Base-by-base conservation (phyloP, 148 eudicot genomes). In the Rhododendron molle region DNA sequence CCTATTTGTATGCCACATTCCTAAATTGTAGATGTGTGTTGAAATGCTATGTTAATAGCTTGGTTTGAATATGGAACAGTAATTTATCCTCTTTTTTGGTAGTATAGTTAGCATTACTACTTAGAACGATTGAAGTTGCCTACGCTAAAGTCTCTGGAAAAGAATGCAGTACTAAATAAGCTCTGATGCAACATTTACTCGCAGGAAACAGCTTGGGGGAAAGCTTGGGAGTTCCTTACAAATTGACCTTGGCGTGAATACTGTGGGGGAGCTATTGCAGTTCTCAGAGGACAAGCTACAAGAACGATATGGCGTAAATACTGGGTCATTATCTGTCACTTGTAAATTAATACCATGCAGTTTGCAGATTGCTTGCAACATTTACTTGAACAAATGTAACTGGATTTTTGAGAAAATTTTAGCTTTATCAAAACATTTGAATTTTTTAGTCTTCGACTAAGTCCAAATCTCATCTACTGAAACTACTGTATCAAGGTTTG, bases 131-230 rank as follows among this genome's bases (percentile, higher is more conserved):
- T 54, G 56, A 44, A 50, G 7, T 34, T 78, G 65, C 56, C 28
- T 80, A 38, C 13, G 32, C 44, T 83, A 30, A 46, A 28, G 30
- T n/a, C 44, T 81, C 79, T 76, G 62, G 47, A 40, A 78, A 69
- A n/a, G 65, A 36, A 43, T 23, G 14, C 43, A 12, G 1, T 71
- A 69, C 38, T 81, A 26, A 83, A 82, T 21, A 30, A 67, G 32
- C 77, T 87, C 44, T 20, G 44, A 84, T 4, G 81, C 47, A 34
- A 83, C n/a, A 1, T 28, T 87, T 71, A 69, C 77, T 88, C 87
- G 65, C 90, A 96, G 99, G 99, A 96, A 96, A 85, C 99, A 96
- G 83, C 97, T 96, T 74, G 99, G 99, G 40, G 99, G 99, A 81
- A 96, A 96, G 92, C 98, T 96, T 56, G 99, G 99, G 76, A 93